These are phyloP conservation scores for Neoarthrinium moseri DNA, from an alignment of 2,329 filamentous ascomycete genomes.

Conservation along the genomic window DNA sequence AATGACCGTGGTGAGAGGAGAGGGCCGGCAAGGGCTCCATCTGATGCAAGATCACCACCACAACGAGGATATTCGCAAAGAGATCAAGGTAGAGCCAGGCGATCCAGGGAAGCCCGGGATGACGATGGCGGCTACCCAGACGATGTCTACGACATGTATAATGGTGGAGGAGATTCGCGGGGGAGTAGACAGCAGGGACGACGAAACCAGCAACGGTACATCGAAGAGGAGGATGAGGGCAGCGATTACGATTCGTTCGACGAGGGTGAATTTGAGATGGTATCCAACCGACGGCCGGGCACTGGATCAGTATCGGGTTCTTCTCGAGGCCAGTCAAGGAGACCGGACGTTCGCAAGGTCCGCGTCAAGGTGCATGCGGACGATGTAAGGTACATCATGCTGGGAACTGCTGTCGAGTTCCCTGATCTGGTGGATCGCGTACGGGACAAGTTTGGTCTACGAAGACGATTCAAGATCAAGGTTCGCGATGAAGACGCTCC, in stretches of 20 bases:
- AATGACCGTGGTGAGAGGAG: conserved; percentile 26
- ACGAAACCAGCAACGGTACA: conserved; percentile 58
- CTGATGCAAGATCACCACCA: conserved; percentile 46
- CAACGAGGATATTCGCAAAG: conserved; percentile 43
- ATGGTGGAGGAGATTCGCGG: conserved; percentile 37
- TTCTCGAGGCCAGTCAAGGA: conserved; percentile 53
- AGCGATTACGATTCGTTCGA: conserved; percentile 74
- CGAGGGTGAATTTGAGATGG: conserved; percentile 78
- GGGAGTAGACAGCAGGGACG: conserved; percentile 38
- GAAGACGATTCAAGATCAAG: conserved; percentile 82
- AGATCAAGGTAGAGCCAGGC: conserved; percentile 29
- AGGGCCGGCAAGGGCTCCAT: conserved; percentile 33
- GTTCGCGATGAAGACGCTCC: conserved; percentile 75
- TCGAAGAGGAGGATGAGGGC: conserved; percentile 78
- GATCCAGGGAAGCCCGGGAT: conserved; percentile 38
- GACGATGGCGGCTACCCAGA: conserved; percentile 65
- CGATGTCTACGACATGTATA: conserved; percentile 68
- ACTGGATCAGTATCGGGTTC: conserved; percentile 46
- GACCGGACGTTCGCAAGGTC: conserved; percentile 72
- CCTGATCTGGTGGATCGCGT: conserved; percentile 76
- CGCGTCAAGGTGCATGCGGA: conserved; percentile 89
- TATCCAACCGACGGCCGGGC: conserved; percentile 53
- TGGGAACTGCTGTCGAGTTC: conserved; percentile 71
- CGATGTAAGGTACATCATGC: conserved; percentile 91
- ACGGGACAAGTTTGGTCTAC: conserved; percentile 80